Percentiles rank a stretch among this genome's conserved stretches.
These are phyloP conservation scores for Neofusicoccum sp. DNA, from an alignment of 2,329 filamentous ascomycete genomes.

Conservation along the genomic window DNA sequence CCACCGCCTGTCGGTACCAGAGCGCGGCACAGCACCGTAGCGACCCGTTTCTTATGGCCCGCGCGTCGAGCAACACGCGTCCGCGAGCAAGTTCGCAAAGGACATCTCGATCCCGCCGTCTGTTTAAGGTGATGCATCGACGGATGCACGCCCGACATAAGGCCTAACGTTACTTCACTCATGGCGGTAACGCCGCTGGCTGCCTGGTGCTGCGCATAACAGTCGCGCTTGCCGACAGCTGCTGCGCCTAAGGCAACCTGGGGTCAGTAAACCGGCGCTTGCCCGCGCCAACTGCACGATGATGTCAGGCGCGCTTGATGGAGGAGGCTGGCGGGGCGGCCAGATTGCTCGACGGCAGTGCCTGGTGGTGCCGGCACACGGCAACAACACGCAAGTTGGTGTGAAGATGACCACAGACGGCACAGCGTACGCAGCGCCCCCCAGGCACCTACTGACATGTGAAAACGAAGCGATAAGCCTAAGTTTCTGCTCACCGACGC, in stretches of 20 bases:
- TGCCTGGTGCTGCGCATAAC: constrained; percentile 5
- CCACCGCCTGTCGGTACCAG: background rate
- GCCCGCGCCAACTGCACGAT: constrained; percentile 1
- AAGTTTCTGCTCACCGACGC: background rate
- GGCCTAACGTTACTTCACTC: constrained; percentile 10
- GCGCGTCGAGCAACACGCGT: background rate
- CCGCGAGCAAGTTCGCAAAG: background rate
- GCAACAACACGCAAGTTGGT: constrained; percentile 3
- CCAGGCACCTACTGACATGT: background rate
- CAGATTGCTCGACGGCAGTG: background rate
- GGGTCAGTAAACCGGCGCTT: constrained; percentile 15
- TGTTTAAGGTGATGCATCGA: background rate
- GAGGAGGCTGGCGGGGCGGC: constrained; percentile 6
- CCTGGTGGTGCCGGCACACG: no score
- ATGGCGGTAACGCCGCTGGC: background rate
- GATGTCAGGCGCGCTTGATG: constrained; percentile 7
- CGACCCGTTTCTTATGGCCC: constrained; percentile 13
- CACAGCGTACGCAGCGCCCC: background rate
- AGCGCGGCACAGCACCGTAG: background rate
- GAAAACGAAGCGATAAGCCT: background rate
- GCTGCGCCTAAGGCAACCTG: constrained; percentile 13
- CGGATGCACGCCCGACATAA: constrained; percentile 7
- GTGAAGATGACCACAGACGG: constrained; percentile 14
- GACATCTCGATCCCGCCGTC: constrained; percentile 6
- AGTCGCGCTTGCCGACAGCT: constrained; percentile 16